Conservation (phyloP, 164 flowering plant genomes). For the Vitis rotundifolia region DNA sequence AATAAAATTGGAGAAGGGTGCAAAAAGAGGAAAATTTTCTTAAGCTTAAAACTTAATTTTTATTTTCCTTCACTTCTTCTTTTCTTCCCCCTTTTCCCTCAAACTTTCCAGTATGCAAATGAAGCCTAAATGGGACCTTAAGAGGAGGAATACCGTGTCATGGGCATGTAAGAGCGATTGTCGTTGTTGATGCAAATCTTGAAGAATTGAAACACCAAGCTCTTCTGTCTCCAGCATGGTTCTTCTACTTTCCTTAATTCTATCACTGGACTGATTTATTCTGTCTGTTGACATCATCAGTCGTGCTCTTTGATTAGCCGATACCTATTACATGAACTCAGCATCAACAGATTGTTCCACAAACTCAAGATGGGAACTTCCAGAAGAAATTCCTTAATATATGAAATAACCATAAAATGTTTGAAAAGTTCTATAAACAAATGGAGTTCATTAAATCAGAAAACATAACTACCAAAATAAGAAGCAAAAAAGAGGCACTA, state of each 20-base stretch:
- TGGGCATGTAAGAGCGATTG: conserved; percentile 60
- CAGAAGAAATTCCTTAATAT: not conserved
- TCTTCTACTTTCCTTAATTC: conserved; percentile 60
- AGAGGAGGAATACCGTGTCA: conserved; percentile 38
- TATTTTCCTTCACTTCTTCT: too few species aligned
- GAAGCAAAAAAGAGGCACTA: not conserved
- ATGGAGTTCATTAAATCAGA: not conserved
- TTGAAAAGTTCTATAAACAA: not conserved
- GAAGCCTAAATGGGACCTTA: too few species aligned
- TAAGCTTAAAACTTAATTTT: too few species aligned
- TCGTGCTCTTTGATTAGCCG: conserved; percentile 61
- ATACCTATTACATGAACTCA: conserved; percentile 33
- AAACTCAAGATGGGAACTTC: not conserved
- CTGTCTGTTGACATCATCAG: conserved; percentile 52
- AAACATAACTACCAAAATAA: not conserved
- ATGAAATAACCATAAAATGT: not conserved
- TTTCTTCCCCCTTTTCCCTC: too few species aligned
- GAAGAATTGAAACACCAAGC: conserved; percentile 75
- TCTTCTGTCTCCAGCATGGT: conserved; percentile 81
- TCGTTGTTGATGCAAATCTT: conserved; percentile 63
- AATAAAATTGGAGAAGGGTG: too few species aligned
- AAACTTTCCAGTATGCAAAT: too few species aligned
- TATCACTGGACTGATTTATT: conserved; percentile 43
- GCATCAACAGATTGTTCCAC: conserved; percentile 3
- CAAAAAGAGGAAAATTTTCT: too few species aligned